Evolutionary conservation across 108 stramenopile species (phyloP).

Genomic region (Nitzschia inconspicua): DNA sequence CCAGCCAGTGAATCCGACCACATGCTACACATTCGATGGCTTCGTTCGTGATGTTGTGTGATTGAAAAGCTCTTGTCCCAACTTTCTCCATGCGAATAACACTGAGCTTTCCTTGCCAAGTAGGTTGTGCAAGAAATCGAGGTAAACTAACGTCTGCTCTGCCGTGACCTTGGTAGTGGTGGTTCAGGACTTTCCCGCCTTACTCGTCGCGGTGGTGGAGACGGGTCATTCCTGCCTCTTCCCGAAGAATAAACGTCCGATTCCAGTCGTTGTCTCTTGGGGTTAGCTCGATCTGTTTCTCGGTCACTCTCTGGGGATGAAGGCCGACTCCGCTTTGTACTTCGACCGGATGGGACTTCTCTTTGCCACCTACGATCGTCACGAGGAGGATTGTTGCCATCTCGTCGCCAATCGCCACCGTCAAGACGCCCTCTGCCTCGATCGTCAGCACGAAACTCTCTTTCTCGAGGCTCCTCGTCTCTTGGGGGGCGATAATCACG

Average conservation of each 20-base stretch:
- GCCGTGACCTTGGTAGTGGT: background rate
- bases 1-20: no score
- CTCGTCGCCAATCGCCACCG: constrained; percentile 4
- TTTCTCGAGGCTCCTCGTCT: constrained; percentile 2
- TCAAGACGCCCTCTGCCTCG: background rate
- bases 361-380: constrained; percentile 2
- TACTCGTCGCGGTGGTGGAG: no score
- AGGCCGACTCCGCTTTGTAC: background rate
- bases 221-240: background rate
- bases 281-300: background rate
- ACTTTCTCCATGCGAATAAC: no score
- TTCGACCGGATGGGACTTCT: background rate
- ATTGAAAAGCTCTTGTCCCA: no score
- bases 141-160: no score
- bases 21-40: no score
- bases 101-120: no score
- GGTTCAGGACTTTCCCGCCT: background rate
- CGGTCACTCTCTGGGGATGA: background rate
- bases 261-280: constrained; percentile 1
- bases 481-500: constrained; percentile 1
- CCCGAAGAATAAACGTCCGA: constrained; percentile 2
- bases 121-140: no score
- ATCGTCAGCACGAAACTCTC: background rate
- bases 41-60: no score
- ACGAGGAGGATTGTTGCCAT: background rate